phyloP scores from a whole-genome alignment of 345 rosid species.

The Corymbia maculata region DNA sequence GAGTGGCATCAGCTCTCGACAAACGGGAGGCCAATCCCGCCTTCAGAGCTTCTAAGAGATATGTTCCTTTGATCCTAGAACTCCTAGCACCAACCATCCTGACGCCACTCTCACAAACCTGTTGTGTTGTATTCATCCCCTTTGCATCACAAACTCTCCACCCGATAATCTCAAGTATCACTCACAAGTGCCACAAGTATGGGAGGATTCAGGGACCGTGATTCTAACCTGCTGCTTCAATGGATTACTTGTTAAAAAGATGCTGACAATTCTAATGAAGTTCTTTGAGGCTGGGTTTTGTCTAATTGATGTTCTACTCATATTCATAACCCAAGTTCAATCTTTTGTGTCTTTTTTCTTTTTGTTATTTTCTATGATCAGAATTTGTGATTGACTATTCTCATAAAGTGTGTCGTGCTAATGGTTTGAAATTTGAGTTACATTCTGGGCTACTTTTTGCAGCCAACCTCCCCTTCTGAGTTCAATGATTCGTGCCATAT shows the following conservation, averaged over 20 bases:
- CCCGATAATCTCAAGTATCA: no score
- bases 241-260: not conserved
- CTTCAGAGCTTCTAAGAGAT: no score
- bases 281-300: not conserved
- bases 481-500: conserved; percentile 71
- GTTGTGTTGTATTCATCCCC: no score
- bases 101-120: no score
- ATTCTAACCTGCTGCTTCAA: not conserved
- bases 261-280: not conserved
- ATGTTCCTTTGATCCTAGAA: no score
- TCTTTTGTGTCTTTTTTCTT: not conserved
- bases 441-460: not conserved
- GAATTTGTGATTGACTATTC: not conserved
- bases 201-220: no score
- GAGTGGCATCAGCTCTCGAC: no score
- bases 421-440: not conserved
- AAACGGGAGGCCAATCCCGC: no score
- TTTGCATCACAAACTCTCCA: no score
- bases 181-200: no score
- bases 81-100: no score
- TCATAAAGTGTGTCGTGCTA: not conserved
- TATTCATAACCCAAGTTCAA: not conserved
- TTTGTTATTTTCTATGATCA: not conserved
- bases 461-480: conserved; percentile 93
- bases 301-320: not conserved